Evolutionary conservation across 176 grass and related monocot species (phyloP), one percentile per base, ranked within the genome.

Genomic region (Cenchrus fungigraminus): DNA sequence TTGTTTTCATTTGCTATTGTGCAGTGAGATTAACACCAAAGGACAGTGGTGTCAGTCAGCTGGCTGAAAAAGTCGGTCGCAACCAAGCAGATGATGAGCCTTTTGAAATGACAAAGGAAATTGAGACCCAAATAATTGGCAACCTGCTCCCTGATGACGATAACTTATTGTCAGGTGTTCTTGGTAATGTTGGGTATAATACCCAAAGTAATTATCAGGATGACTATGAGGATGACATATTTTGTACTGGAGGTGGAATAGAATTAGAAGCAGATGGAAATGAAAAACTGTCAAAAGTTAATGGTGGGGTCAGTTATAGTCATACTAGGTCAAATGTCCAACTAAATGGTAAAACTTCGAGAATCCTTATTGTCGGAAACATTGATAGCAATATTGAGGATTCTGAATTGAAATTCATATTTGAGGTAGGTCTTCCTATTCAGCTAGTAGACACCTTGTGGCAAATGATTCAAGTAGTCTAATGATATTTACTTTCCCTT

Each of bases 201-300:
- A 77, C 60, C 77, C 82, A 13, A 37, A 46, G 63, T 47, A 90
- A 88, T 63, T 86, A 88, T 86, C 83, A 89, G 57, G 91, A 93
- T 77, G 95, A 98, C 54, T 84, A 91, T 56, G 95, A 98, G 86
- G 95, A 98, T 88, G 95, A 98, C 77, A 98, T 98, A 69, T 98
- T 98, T 50, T 95, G 51, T 68, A 87, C 84, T 70, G 91, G 95
- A 61, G 95, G 95, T 25, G 95, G 95, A 75, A 88, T 98, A 91
- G 95, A 95, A 82, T 86, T 98, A 67, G 95, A 98, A 91, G 82
- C 37, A 68, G 87, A 95, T 68, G 90, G 89, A 79, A 87, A 76
- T 50, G 85, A 55, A 68, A 89, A 91, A 74, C 19, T 54, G 58
- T 84, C 79, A 58, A 90, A 88, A 74, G 54, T 88, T 84, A 74